Conservation (phyloP, 345 rosid genomes). For the Camelina laxa region DNA sequence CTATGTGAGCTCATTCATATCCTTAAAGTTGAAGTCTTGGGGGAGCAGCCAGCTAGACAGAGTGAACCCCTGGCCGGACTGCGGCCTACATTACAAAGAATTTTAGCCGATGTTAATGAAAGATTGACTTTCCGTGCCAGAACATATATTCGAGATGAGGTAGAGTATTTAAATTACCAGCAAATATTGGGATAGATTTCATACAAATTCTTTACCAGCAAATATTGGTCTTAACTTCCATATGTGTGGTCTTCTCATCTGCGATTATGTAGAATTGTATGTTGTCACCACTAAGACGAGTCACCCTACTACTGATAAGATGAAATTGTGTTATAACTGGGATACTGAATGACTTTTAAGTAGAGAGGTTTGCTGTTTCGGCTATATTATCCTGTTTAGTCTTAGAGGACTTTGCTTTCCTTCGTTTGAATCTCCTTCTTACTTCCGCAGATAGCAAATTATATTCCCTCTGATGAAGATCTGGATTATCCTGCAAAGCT, state of each 20-base stretch:
- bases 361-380: constrained; percentile 13
- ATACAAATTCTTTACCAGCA: neutral
- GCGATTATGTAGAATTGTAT: constrained; percentile 30
- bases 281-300: constrained; percentile 28
- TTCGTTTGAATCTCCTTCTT: constrained; percentile 34
- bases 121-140: constrained; percentile 98
- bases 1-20: constrained; percentile 97
- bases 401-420: constrained; percentile 14
- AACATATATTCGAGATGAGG: constrained; percentile 96
- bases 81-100: constrained; percentile 88
- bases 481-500: constrained; percentile 91
- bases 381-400: constrained; percentile 17
- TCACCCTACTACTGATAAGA: constrained; percentile 20
- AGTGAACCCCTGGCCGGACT: constrained; percentile 84
- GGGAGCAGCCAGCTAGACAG: constrained; percentile 80
- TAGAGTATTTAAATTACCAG: constrained; percentile 31
- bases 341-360: constrained; percentile 14
- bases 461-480: constrained; percentile 74
- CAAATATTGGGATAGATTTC: constrained; percentile 26
- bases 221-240: constrained; percentile 18
- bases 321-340: constrained; percentile 6
- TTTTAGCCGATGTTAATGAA: constrained; percentile 87
- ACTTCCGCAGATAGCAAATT: constrained; percentile 84
- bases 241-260: constrained; percentile 10
- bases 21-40: constrained; percentile 91